Conservation (phyloP, 805 yeast genomes). For the Hyphopichia homilentoma region DNA sequence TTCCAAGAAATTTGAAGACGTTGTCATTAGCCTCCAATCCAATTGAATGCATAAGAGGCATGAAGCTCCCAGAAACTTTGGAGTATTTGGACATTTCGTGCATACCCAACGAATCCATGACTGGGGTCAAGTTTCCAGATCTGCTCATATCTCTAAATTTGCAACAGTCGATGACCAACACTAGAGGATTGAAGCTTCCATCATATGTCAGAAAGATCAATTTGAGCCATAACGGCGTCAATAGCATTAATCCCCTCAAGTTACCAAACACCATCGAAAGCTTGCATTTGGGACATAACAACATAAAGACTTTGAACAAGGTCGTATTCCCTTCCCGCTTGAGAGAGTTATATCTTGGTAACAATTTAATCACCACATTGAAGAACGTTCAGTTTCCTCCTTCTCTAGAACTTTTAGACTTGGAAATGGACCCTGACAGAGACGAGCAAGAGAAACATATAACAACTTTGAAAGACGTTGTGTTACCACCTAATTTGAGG, state of each 20-base stretch:
- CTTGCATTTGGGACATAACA: constrained; percentile 35
- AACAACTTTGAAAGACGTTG: constrained; percentile 39
- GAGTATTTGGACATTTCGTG: constrained; percentile 36
- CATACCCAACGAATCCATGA: constrained; percentile 44
- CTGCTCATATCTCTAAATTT: constrained; percentile 31
- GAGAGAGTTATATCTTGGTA: constrained; percentile 35
- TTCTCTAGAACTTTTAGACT: constrained; percentile 34
- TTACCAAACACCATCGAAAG: constrained; percentile 38
- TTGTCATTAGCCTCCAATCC: constrained; percentile 36
- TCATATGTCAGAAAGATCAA: constrained; percentile 25
- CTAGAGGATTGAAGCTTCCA: constrained; percentile 41
- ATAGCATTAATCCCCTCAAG: constrained; percentile 42
- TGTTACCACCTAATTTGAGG: constrained; percentile 32
- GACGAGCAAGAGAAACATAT: constrained; percentile 41
- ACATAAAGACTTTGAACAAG: constrained; percentile 42
- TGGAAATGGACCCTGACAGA: constrained; percentile 39
- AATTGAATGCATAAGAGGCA: constrained; percentile 40
- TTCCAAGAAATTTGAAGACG: constrained; percentile 28
- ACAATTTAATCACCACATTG: constrained; percentile 41
- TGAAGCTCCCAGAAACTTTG: constrained; percentile 35
- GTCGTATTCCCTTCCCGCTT: constrained; percentile 36
- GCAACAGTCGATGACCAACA: constrained; percentile 43
- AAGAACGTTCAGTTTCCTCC: constrained; percentile 41
- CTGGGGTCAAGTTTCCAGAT: constrained; percentile 45
- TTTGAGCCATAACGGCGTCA: constrained; percentile 38